Percentiles rank a stretch among this genome's conserved stretches.
These are phyloP conservation scores for Kentomonas sorsogonicus DNA, from an alignment of 208 protist genomes.

Conservation along the genomic window DNA sequence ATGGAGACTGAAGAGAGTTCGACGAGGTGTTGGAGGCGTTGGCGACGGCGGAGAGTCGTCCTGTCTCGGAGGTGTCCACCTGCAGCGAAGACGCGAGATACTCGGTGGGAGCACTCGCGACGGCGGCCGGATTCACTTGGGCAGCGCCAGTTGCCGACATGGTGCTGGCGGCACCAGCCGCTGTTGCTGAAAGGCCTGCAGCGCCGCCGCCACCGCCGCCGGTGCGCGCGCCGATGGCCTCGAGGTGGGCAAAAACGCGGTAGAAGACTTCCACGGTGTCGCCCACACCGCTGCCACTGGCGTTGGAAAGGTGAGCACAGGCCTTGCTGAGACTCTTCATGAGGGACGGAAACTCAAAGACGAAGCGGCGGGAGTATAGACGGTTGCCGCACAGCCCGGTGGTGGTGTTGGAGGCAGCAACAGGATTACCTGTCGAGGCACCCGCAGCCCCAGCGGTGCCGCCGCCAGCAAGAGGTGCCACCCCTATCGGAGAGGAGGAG, in stretches of 20 bases:
- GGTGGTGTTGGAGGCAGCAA: neutral
- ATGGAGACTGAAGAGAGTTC: too few species aligned
- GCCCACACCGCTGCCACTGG: conserved; percentile 40
- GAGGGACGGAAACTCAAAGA: conserved; percentile 67
- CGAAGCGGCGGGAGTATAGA: conserved; percentile 64
- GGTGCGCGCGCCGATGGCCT: conserved; percentile 44
- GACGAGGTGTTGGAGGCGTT: too few species aligned
- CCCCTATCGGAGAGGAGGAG: neutral
- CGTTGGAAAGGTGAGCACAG: conserved; percentile 36
- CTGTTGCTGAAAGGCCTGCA: conserved; percentile 19
- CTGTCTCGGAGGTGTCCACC: too few species aligned
- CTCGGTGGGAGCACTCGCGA: too few species aligned
- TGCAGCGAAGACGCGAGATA: too few species aligned
- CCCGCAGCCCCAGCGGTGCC: neutral
- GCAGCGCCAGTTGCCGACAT: too few species aligned
- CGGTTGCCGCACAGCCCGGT: conserved; percentile 42
- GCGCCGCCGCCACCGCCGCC: conserved; percentile 20
- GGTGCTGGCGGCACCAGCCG: too few species aligned
- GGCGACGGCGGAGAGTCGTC: too few species aligned
- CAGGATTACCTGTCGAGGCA: neutral
- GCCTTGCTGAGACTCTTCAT: conserved; percentile 63
- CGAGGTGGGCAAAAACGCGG: conserved; percentile 60
- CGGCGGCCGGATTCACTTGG: too few species aligned
- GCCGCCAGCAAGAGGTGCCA: neutral
- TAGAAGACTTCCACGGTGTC: conserved; percentile 79